Percentiles rank a stretch among this genome's conserved stretches.
Conservation (phyloP, 106 monocot species). For the Cymbidium sinense region DNA sequence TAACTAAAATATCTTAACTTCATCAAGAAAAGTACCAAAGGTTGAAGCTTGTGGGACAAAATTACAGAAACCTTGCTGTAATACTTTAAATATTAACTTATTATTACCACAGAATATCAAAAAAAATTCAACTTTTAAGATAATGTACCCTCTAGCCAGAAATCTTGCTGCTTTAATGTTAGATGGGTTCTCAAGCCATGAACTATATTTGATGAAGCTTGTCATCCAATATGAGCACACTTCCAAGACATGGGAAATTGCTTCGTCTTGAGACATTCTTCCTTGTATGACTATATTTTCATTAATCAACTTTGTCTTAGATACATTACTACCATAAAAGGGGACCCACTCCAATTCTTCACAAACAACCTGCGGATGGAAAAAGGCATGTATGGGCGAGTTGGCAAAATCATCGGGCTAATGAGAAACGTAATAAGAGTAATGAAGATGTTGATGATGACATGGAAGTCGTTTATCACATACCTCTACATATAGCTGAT, state of each 20-base stretch:
- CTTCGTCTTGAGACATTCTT: conserved; percentile 33
- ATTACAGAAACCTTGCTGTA: background rate
- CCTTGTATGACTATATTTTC: conserved; percentile 37
- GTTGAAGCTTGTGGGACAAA: background rate
- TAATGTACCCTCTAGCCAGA: conserved; percentile 72
- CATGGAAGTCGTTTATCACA: conserved; percentile 12
- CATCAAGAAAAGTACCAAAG: background rate
- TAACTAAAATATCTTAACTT: conserved; percentile 3
- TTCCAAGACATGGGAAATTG: conserved; percentile 55
- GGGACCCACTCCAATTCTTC: conserved; percentile 99
- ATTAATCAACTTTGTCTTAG: conserved; percentile 17
- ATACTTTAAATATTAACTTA: background rate
- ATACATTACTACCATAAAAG: conserved; percentile 51
- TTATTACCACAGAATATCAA: background rate
- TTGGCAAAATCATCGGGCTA: background rate
- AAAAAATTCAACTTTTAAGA: conserved; percentile 11
- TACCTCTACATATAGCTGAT: conserved; percentile 97
- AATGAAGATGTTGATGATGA: background rate
- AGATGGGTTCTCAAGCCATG: conserved; percentile 87
- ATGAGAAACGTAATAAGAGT: background rate
- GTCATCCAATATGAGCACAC: conserved; percentile 94
- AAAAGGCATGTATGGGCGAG: background rate
- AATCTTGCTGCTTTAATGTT: conserved; percentile 92
- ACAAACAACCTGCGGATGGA: conserved; percentile 69
- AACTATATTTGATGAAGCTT: conserved; percentile 91